These are phyloP conservation scores for Neofusicoccum sp. DNA, from an alignment of 2,329 filamentous ascomycete genomes.

Conservation along the genomic window DNA sequence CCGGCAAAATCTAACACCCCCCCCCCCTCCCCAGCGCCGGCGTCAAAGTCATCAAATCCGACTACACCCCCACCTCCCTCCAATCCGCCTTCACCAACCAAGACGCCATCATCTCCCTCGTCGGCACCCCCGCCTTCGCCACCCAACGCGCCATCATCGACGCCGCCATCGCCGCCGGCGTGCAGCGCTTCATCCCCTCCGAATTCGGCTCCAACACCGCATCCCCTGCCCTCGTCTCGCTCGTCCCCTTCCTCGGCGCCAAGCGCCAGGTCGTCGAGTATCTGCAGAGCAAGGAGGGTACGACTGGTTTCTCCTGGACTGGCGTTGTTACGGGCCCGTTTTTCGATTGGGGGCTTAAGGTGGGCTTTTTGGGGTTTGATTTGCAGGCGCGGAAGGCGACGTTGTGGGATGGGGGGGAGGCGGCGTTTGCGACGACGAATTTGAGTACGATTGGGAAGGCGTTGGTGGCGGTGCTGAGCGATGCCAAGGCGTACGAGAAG, in stretches of 20 bases:
- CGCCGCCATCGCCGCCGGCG: slow-evolving; percentile 58
- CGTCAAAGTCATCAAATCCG: slow-evolving; percentile 47
- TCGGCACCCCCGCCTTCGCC: slow-evolving; percentile 42
- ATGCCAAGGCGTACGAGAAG: slow-evolving; percentile 38
- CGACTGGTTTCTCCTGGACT: slow-evolving; percentile 60
- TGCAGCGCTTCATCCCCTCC: slow-evolving; percentile 61
- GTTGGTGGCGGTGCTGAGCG: slow-evolving; percentile 50
- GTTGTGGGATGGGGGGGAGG: slow-evolving; percentile 58
- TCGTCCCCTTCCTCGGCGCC: slow-evolving; percentile 52
- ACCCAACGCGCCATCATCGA: slow-evolving; percentile 56
- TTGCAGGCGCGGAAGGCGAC: slow-evolving; percentile 49
- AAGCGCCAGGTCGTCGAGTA: slow-evolving; percentile 55
- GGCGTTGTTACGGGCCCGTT: slow-evolving; percentile 58
- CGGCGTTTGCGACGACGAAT: slow-evolving; percentile 52
- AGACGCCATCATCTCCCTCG: slow-evolving; percentile 55
- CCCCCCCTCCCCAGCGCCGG: slow-evolving; percentile 20
- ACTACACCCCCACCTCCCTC: slow-evolving; percentile 52
- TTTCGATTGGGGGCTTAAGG: slow-evolving; percentile 59
- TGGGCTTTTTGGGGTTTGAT: slow-evolving; percentile 54
- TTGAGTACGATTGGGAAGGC: slow-evolving; percentile 53
- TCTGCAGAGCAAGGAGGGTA: slow-evolving; percentile 46
- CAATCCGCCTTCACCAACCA: slow-evolving; percentile 53
- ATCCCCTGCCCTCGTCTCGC: slow-evolving; percentile 33
- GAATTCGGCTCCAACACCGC: slow-evolving; percentile 54
- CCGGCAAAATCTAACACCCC: slow-evolving; percentile 30